A percentile compares a stretch with the other conserved stretches of the same genome.
These are phyloP conservation scores for Eucalyptus viminalis DNA, from an alignment of 345 rosid genomes.

Conservation along the genomic window DNA sequence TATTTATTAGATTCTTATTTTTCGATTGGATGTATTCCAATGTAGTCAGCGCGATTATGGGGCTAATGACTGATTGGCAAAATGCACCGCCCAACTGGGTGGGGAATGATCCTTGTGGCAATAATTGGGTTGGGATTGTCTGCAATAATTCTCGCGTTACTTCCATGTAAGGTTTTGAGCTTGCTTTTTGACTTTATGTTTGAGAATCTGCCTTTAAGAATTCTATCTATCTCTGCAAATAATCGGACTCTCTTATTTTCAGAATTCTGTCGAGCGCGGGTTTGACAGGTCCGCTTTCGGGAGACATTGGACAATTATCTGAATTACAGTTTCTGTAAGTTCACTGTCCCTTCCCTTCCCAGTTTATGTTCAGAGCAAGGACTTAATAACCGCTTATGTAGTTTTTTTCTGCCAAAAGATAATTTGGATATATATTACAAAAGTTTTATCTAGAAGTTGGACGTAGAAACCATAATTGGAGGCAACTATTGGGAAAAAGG, in stretches of 20 bases:
- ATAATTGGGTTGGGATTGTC: slow-evolving; percentile 50
- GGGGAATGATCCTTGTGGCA: slow-evolving; percentile 64
- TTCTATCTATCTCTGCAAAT: background rate
- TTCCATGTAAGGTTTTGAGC: slow-evolving; percentile 33
- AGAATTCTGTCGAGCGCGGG: slow-evolving; percentile 52
- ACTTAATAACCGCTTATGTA: background rate
- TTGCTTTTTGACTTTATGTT: background rate
- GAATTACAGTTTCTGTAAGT: slow-evolving; percentile 61
- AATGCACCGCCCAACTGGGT: slow-evolving; percentile 45
- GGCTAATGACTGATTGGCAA: slow-evolving; percentile 27
- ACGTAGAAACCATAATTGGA: background rate
- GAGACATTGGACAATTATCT: slow-evolving; percentile 41
- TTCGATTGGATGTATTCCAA: background rate
- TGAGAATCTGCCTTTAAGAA: background rate
- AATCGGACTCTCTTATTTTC: background rate
- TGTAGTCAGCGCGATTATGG: slow-evolving; percentile 27
- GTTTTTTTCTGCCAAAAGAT: background rate
- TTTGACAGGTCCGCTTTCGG: slow-evolving; percentile 40
- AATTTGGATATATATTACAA: background rate
- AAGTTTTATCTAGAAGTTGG: background rate
- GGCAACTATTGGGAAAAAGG: background rate
- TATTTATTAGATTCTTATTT: background rate
- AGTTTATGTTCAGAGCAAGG: background rate
- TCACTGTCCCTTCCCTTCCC: background rate
- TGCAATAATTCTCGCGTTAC: slow-evolving; percentile 38